Evolutionary conservation across 495 filamentous ascomycete genomes (phyloP).

Genomic region (Penicillium roqueforti): DNA sequence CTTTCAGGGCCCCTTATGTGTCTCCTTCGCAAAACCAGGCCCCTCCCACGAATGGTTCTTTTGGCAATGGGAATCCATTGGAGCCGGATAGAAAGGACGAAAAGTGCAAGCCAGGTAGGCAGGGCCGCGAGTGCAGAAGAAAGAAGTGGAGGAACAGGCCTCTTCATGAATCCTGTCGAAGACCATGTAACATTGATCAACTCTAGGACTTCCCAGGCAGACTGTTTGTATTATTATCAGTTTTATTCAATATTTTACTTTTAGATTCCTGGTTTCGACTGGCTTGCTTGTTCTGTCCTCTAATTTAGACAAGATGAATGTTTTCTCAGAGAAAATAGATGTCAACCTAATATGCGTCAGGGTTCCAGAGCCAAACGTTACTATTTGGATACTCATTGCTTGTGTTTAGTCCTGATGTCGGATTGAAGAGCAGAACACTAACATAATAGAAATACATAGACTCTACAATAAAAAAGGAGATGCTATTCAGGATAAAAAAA

Average conservation of each 20-base stretch:
- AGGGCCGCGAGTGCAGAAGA: conserved; percentile 7
- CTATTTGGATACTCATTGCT: no score
- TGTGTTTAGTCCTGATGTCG: not conserved
- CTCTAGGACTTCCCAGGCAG: not conserved
- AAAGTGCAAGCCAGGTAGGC: conserved; percentile 5
- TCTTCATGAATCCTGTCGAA: conserved; percentile 2
- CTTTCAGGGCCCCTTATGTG: not conserved
- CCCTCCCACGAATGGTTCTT: not conserved
- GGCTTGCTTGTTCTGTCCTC: not conserved
- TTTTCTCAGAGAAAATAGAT: not conserved
- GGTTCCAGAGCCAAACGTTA: no score
- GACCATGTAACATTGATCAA: conserved; percentile 7
- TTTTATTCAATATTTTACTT: not conserved
- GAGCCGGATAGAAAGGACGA: not conserved
- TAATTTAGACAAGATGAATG: not conserved
- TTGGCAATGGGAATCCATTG: not conserved
- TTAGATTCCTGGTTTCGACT: no score
- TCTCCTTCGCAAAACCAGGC: conserved; percentile 13
- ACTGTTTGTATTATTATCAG: not conserved
- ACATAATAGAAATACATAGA: conserved; percentile 1
- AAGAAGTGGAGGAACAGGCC: not conserved
- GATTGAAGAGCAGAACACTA: not conserved
- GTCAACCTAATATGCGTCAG: no score
- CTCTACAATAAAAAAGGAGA: not conserved
- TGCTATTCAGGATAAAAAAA: not conserved